Conservation (phyloP, 257 asterid genomes). For the Ophiorrhiza pumila region DNA sequence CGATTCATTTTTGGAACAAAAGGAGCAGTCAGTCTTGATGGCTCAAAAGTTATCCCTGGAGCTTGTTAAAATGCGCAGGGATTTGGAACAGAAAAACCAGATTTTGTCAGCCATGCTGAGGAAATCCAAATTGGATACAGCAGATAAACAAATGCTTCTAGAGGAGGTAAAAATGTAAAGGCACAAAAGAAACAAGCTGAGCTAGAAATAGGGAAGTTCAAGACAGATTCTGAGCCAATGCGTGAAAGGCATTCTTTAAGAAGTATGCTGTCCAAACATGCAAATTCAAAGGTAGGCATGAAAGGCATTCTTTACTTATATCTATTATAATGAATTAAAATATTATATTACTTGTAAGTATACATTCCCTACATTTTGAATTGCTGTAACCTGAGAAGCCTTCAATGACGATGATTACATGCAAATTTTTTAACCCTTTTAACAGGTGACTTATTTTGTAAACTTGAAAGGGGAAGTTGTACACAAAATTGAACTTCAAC, state of each 20-base stretch:
- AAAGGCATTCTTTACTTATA: too few relatives aligned
- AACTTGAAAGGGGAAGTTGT: conserved; percentile 47
- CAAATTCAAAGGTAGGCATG: conserved; percentile 33
- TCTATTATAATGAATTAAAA: too few relatives aligned
- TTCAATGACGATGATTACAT: too few relatives aligned
- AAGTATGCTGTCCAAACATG: conserved; percentile 57
- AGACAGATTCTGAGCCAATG: conserved; percentile 37
- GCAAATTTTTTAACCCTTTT: too few relatives aligned
- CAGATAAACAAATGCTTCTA: conserved; percentile 64
- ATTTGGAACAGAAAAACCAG: conserved; percentile 75
- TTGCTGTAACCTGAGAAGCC: neutral
- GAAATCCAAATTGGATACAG: conserved; percentile 61
- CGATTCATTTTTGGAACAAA: conserved; percentile 51
- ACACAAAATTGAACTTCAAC: conserved; percentile 35
- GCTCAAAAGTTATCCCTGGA: conserved; percentile 63
- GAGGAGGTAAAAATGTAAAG: conserved; percentile 57
- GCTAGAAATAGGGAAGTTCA: conserved; percentile 47
- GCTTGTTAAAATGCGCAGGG: conserved; percentile 53
- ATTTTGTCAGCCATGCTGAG: conserved; percentile 76
- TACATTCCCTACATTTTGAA: neutral
- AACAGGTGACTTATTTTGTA: conserved; percentile 48
- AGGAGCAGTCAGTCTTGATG: conserved; percentile 57
- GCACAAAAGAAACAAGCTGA: conserved; percentile 55
- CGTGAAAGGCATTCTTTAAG: conserved; percentile 52
- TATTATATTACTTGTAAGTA: too few relatives aligned